Base-by-base conservation (phyloP, 2,329 filamentous ascomycete species). In the Trichoderma endophyticum region DNA sequence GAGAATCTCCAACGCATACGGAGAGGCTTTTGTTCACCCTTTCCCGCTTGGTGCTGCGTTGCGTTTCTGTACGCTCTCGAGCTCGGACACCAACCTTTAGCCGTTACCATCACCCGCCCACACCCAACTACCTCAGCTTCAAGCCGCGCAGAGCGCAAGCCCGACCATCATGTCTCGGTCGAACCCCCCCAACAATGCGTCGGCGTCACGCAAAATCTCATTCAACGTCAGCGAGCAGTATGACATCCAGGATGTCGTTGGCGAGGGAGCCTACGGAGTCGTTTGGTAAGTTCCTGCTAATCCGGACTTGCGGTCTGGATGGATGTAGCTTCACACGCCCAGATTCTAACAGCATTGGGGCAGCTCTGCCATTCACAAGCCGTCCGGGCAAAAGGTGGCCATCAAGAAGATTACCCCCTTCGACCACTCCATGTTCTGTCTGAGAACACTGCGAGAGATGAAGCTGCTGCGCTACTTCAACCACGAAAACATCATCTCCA, bases 381-480 rank as follows among this genome's bases (percentile, higher is more conserved):
- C 96, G 26, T 98, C 96, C 0, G 92, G 94, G 74, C 96, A 99
- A 84, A 98, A 98, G 85, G 96, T 99, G 73, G 96, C 96, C 73
- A 99, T 99, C 87, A 99, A 99, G 88, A 99, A 99, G 89, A 99
- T 99, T 79, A 98, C 95, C 0, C 96, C 96, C 6, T 99, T 99
- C 83, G 96, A 99, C 80, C 96, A 98, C 82, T 97, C 94, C 81
- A 98, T 98, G 95, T 98, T 98, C 87, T 98, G 95, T 82, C 86
- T 99, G 79, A 89, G 96, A 82, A 99, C 96, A 1, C 87, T 99
- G 76, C 94, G 96, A 83, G 96, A 99, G 85, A 99, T 99, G 96
- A 99, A 99, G 89, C 88, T 99, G 72, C 86, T 99, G 79, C 90
- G 96, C 79, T 98, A 99, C 85, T 99, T 99, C 87, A 99, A 98